Conservation (phyloP, 768 basidiomycete genomes). For the Amanita jacksonii region DNA sequence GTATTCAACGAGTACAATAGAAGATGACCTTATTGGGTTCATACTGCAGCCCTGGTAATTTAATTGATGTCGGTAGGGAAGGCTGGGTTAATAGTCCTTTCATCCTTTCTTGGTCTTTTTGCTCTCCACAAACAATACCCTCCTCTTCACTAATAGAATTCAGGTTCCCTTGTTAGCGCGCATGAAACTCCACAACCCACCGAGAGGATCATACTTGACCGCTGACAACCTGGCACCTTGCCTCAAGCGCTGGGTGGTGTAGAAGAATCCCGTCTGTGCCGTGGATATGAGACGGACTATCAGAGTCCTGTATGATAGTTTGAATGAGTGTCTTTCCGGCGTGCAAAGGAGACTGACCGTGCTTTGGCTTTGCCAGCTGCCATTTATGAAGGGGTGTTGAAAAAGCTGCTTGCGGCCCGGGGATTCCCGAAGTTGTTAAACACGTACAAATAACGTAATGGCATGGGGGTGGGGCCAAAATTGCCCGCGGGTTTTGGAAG, state of each 20-base stretch:
- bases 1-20: no score
- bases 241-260: conserved; percentile 71
- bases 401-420: no score
- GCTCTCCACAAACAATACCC: conserved; percentile 74
- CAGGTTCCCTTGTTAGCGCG: background rate
- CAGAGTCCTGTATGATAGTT: conserved; percentile 46
- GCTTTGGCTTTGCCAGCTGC: conserved; percentile 15
- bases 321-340: background rate
- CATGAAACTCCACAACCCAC: conserved; percentile 32
- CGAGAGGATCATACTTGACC: conserved; percentile 87
- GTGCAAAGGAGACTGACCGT: conserved; percentile 7
- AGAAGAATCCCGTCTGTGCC: conserved; percentile 88
- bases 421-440: no score
- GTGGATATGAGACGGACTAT: conserved; percentile 86
- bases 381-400: no score
- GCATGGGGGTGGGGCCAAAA: no score
- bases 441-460: no score
- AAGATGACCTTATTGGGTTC: no score
- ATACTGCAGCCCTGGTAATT: no score
- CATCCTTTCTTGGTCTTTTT: conserved; percentile 57
- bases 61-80: no score
- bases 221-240: conserved; percentile 71
- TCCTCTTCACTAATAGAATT: conserved; percentile 41
- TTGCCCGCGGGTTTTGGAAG: no score
- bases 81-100: no score